Conservation (phyloP, 495 filamentous ascomycete species). For the Penicillium diatomitis region DNA sequence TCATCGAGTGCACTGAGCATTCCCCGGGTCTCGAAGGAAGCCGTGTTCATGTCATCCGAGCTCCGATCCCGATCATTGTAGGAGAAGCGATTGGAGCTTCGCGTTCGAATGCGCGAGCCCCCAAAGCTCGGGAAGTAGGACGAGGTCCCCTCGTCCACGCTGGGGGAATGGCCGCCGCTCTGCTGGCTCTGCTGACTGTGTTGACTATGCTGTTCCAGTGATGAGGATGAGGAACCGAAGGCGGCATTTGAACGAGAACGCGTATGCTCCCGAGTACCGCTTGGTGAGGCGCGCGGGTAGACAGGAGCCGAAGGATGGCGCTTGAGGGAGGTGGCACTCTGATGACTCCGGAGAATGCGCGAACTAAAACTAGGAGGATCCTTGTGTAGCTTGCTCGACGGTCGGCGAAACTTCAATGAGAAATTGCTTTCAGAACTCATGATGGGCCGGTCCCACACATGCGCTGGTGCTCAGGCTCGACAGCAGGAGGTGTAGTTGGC, state of each 20-base stretch:
- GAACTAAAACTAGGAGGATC: constrained; percentile 37
- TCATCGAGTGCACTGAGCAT: constrained; percentile 59
- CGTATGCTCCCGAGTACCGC: constrained; percentile 37
- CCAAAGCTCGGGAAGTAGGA: constrained; percentile 23
- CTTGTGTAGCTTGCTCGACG: constrained; percentile 42
- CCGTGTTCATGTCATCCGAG: constrained; percentile 62
- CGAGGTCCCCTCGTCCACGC: constrained; percentile 25
- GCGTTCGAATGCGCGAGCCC: constrained; percentile 23
- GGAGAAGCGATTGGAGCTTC: constrained; percentile 37
- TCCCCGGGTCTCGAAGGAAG: constrained; percentile 54
- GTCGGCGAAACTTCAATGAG: constrained; percentile 39
- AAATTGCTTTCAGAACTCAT: constrained; percentile 37
- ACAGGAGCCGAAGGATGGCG: constrained; percentile 63
- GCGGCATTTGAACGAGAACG: constrained; percentile 41
- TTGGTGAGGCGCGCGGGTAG: constrained; percentile 36
- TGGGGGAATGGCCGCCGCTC: constrained; percentile 41
- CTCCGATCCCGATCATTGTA: constrained; percentile 52
- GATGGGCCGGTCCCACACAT: constrained; percentile 14
- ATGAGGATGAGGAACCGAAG: constrained; percentile 44
- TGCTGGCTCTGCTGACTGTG: background rate
- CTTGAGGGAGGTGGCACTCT: constrained; percentile 45
- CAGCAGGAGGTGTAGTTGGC: constrained; percentile 1
- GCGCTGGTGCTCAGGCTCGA: constrained; percentile 17
- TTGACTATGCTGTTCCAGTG: constrained; percentile 28
- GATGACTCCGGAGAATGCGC: constrained; percentile 36